Evolutionary conservation across 176 grass and related monocot genomes (phyloP), one percentile per base, ranked within the genome.

Genomic region (Rhipidocladum racemiflorum): DNA sequence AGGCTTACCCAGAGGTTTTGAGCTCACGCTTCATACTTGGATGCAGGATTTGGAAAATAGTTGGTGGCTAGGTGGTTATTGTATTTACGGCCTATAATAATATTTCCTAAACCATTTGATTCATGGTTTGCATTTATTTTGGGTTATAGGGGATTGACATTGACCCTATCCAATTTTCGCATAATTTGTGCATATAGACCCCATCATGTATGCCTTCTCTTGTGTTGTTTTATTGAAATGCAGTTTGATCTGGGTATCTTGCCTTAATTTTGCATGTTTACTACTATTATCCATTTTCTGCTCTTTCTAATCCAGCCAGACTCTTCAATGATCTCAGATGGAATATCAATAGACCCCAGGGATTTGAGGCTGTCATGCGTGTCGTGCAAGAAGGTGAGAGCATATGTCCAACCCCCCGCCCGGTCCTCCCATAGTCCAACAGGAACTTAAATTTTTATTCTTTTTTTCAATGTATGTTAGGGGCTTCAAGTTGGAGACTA

Each of bases 281-380:
- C 86, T 91, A 89, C 84, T 97, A 97, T 40, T 97, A 88, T 71
- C 94, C 94, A 59, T 97, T 97, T 91, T 97, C 91, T 85, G 91
- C 91, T 77, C 57, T 91, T 91, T 88, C 89, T 80, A 91, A 97
- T 97, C 88, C 94, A 68, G 89, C 88, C 13, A 97, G 93, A 79
- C 91, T 97, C 46, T 97, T 93, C 73, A 97, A 97, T 40, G 94
- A 97, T 89, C 94, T 97, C 65, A 91, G 89, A 97, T 97, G 94
- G 94, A 97, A 93, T 80, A 61, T 97, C 54, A 97, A 74, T 85
- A 97, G 91, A 74, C 94, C 94, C 46, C 94, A 97, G 84, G 94
- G 94, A 78, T 97, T 97, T 83, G 94, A 97, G 89, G 91, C 94
- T 78, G 94, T 97, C 80, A 97, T 97, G 94, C 94, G 94, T 81